Evolutionary conservation across 2,329 filamentous ascomycete species (phyloP), one percentile per base, ranked within the genome.

Genomic region (Ceratocystiopsis minuta): DNA sequence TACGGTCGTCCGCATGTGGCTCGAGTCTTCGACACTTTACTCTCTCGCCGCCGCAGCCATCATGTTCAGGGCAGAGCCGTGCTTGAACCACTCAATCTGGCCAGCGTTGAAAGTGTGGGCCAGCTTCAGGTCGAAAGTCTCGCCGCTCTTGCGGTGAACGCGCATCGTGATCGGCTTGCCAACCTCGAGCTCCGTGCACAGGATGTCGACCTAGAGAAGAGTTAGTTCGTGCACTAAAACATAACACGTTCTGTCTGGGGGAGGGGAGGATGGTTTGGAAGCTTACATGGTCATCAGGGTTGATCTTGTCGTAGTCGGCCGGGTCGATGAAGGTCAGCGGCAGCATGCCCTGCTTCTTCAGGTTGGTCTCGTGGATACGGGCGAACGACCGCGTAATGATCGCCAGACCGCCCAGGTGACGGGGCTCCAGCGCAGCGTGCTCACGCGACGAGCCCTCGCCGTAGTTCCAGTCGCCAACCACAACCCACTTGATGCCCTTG

Each of bases 331-430:
- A 98, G 55, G 87, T 96, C 51, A 98, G 75, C 56, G 90, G 90
- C 67, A 98, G 82, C 88, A 98, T 95, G 67, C 90, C 90, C 77
- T 98, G 90, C 80, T 98, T 98, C 84, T 98, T 98, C 70, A 98
- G 68, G 77, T 98, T 98, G 71, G 90, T 98, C 75, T 98, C 90
- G 75, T 98, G 90, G 59, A 98, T 98, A 81, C 90, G 90, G 57
- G 90, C 90, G 60, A 98, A 98, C 50, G 76, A 84, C 59, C 85
- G 80, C 58, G 81, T 87, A 61, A 98, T 92, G 70, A 98, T 94
- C 57, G 88, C 90, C 56, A 95, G 75, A 63, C 88, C 90, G 58
- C 90, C 90, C 51, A 98, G 79, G 70, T 96, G 88, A 61, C 90
- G 80, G 59, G 90, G 90, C 72, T 98, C 88, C 48, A 98, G 78